These are phyloP conservation scores for Magnolia sinica DNA, from an alignment of 164 flowering plant genomes.

Conservation along the genomic window DNA sequence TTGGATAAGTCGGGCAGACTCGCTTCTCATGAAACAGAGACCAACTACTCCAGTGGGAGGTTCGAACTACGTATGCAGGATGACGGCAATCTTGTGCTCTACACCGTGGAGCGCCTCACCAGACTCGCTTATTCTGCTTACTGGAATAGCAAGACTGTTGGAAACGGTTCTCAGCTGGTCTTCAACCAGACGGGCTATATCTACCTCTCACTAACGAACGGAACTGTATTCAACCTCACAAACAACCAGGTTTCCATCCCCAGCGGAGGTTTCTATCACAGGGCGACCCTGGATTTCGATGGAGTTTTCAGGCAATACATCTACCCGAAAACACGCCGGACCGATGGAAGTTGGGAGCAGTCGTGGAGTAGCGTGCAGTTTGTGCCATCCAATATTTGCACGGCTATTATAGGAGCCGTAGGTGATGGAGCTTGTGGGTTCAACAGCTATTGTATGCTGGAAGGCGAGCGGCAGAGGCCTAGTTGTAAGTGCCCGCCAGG, in stretches of 20 bases:
- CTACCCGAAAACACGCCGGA: constrained; percentile 18
- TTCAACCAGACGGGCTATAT: constrained; percentile 36
- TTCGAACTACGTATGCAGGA: constrained; percentile 21
- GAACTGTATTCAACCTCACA: background rate
- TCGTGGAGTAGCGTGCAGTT: constrained; percentile 15
- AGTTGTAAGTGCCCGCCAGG: constrained; percentile 34
- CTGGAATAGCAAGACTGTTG: constrained; percentile 10
- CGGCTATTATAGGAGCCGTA: background rate
- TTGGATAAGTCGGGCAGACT: constrained; percentile 13
- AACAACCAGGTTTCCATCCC: constrained; percentile 5
- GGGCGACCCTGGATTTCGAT: constrained; percentile 41
- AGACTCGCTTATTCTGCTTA: constrained; percentile 4
- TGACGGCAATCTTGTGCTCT: constrained; percentile 38
- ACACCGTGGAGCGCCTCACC: constrained; percentile 15
- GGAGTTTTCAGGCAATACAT: constrained; percentile 40
- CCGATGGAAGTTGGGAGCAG: background rate
- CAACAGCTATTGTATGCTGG: constrained; percentile 32
- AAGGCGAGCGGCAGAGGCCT: constrained; percentile 15
- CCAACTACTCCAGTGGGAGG: constrained; percentile 34
- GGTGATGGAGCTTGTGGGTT: constrained; percentile 38
- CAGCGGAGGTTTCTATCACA: constrained; percentile 24
- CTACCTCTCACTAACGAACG: constrained; percentile 19
- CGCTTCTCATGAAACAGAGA: constrained; percentile 17
- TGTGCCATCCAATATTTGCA: constrained; percentile 23
- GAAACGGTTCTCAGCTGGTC: constrained; percentile 21